Base-by-base conservation (phyloP, 2,329 filamentous ascomycete species). In the Pseudogymnoascus sp. region DNA sequence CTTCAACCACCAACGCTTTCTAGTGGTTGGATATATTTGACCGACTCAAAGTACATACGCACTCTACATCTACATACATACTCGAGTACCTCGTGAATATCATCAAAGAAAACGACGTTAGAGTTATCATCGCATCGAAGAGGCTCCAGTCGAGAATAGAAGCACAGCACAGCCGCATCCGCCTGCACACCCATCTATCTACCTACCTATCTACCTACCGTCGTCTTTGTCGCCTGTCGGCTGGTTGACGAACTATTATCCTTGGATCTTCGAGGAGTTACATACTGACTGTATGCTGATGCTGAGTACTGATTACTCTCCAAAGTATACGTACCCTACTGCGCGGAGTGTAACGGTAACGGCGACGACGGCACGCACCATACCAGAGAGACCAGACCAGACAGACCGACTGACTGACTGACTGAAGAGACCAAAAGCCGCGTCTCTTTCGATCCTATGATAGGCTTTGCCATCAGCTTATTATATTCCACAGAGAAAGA, bases 391-490 rank as follows among this genome's bases (percentile, higher is more conserved):
- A 53, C 26, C 50, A 33, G 23, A 33, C 50, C 50, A 31, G 26
- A 33, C 50, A 33, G 50, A 57, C 10, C 28, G 44, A 53, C 23
- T 15, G 23, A 53, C 15, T 13, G 42, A 33, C 42, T 8, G n/a
- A 57, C 23, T 6, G 23, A 57, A 57, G 50, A 57, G 28, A 21
- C 50, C 26, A 57, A 33, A 57, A 19, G 10, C 28, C 50, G 50
- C 26, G 50, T 57, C 50, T 57, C 26, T 57, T n/a, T 57, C 50
- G 50, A 57, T n/a, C n/a, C 9, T 57, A 57, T 57, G 50, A 33
- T 57, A 57, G 50, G 50, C 28, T 57, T 57, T 57, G 50, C 50
- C 50, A 57, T 57, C 50, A 57, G n/a, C 11, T 33, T 57, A 57
- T 57, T 57, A 57, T 57, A 57, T 57, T 57, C 28, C 4, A 33